A percentile compares a stretch with the other conserved stretches of the same genome.
Evolutionary conservation across 768 basidiomycete genomes (phyloP).

Genomic region (Tricholoma saponaceum): DNA sequence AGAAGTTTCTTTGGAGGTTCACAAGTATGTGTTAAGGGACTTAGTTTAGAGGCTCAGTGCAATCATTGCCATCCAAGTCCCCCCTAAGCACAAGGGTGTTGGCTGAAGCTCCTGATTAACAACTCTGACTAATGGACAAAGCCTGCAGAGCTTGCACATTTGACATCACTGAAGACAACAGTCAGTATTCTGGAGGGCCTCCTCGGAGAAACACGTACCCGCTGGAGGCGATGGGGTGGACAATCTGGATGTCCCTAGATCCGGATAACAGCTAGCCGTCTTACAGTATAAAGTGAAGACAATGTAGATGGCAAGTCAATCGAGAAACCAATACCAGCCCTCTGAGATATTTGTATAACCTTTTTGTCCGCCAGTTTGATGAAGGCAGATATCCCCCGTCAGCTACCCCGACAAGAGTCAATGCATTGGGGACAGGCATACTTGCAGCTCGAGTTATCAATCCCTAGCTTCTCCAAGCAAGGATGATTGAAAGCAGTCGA

Average conservation of each 20-base stretch:
- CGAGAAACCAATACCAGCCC: slow-evolving; percentile 56
- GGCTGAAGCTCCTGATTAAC: slow-evolving; percentile 49
- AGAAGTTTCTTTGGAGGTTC: slow-evolving; percentile 37
- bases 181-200: slow-evolving; percentile 57
- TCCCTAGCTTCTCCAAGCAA: slow-evolving; percentile 26
- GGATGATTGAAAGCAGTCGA: slow-evolving; percentile 49
- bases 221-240: slow-evolving; percentile 53
- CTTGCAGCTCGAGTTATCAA: slow-evolving; percentile 32
- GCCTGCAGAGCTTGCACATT: background rate
- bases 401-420: slow-evolving; percentile 70
- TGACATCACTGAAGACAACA: slow-evolving; percentile 54
- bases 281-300: no score
- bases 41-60: slow-evolving; percentile 40
- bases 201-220: slow-evolving; percentile 46
- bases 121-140: background rate
- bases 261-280: no score
- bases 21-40: slow-evolving; percentile 36
- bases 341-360: slow-evolving; percentile 42
- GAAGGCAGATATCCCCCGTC: slow-evolving; percentile 66
- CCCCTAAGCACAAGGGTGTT: slow-evolving; percentile 58
- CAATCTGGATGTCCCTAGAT: slow-evolving; percentile 52
- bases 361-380: slow-evolving; percentile 37
- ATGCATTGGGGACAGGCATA: slow-evolving; percentile 60
- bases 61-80: slow-evolving; percentile 65
- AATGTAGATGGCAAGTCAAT: slow-evolving; percentile 55